phyloP scores from a whole-genome alignment of 768 basidiomycete genomes.

The Boletus sp. region DNA sequence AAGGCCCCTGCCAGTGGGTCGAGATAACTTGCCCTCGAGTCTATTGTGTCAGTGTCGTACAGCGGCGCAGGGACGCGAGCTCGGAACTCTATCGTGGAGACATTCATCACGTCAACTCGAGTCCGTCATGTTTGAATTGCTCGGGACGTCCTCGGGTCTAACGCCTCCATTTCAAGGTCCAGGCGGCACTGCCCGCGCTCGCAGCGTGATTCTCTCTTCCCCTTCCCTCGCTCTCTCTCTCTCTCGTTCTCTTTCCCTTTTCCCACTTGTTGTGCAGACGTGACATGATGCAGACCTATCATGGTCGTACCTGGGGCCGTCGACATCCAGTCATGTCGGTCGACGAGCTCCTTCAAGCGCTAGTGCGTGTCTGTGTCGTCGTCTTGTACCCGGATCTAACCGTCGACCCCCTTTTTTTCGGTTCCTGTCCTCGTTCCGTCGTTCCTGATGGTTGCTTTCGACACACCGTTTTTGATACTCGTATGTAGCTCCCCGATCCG shows the following conservation, averaged over 20 bases:
- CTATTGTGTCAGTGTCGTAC: neutral
- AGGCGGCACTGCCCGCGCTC: neutral
- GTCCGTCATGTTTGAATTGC: neutral
- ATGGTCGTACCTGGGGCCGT: neutral
- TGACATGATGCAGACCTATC: slow-evolving; percentile 9
- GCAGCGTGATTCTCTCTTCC: no score
- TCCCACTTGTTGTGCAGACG: neutral
- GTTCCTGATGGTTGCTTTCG: neutral
- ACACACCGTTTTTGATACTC: neutral
- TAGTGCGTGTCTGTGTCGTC: slow-evolving; percentile 4
- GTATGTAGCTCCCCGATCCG: slow-evolving; percentile 16
- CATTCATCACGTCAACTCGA: neutral
- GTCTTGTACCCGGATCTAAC: neutral
- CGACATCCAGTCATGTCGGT: slow-evolving; percentile 11
- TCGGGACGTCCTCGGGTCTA: neutral
- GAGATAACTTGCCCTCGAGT: neutral
- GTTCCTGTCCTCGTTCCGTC: neutral
- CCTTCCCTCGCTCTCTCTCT: neutral
- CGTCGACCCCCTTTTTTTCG: neutral
- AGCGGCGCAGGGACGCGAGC: neutral
- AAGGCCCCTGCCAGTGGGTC: no score
- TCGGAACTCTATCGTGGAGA: neutral
- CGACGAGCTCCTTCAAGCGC: slow-evolving; percentile 10
- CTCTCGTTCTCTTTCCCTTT: neutral
- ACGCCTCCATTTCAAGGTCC: neutral